Base-by-base conservation (phyloP, 441 rosid species). In the Raphanus hybrid region DNA sequence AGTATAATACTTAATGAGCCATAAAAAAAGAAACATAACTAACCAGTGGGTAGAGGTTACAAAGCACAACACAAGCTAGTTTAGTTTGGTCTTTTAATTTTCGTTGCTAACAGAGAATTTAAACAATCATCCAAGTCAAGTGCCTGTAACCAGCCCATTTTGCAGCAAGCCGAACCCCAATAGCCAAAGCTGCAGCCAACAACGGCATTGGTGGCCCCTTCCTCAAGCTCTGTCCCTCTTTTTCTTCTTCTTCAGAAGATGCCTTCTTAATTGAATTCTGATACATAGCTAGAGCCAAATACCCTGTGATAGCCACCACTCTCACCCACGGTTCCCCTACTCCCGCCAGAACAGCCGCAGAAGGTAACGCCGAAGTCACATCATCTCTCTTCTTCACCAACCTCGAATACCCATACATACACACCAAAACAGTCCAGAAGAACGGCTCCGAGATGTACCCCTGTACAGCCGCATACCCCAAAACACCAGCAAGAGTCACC, bases 301-400 rank as follows among this genome's bases (percentile, higher is more conserved):
- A 94, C 5, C 85, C 87, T 75, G 71, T 64, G 58, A 92, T 78
- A 0, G 75, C 90, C 73, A 86, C 50, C 8, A 87, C 76, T 82
- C 99, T 84, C 71, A 92, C 90, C 99, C 99, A 94, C 26, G 94
- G 93, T 77, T 91, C 94, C n/a, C 99, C 96, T 6, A 91, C 78
- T 9, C 91, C 98, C 70, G 92, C 94, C 68, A 89, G 59, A n/a
- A 86, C 89, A 84, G 99, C 91, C 61, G 90, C 93, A 35, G 80
- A 89, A 61, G 98, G 98, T 70, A 94, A 75, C 45, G 89, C 92
- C 8, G 97, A 89, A 3, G 94, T 84, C 69, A 94, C 92, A 75
- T 90, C 82, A 8, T 94, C 95, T 60, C 91, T 85, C 84, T 83
- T 94, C 79, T 81, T 90, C 12, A 92, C 55, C 26, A 89, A 54